Evolutionary conservation across 1,284 basidiomycete species (phyloP).

Genomic region (Apiotrichum sp.): DNA sequence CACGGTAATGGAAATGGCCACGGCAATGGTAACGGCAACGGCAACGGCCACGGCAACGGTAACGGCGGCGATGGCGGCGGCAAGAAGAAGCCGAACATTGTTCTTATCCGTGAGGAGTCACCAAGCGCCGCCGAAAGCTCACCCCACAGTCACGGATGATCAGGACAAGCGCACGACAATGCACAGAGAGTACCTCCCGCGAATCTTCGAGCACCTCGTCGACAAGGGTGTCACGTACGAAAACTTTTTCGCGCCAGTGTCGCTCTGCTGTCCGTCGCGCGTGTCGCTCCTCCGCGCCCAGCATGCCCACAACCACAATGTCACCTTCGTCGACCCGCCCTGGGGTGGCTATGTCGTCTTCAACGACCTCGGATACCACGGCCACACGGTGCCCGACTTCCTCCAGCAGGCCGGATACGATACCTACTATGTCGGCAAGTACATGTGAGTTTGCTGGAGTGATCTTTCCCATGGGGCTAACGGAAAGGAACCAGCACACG

Average conservation of each 20-base stretch:
- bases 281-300: conserved; percentile 28
- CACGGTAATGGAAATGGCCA: no score
- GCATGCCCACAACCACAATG: conserved; percentile 35
- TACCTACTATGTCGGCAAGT: conserved; percentile 24
- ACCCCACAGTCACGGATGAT: conserved; percentile 23
- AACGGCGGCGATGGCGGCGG: no score
- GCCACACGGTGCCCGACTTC: conserved; percentile 29
- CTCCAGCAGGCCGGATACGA: conserved; percentile 30
- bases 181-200: conserved; percentile 15
- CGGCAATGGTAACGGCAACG: no score
- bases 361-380: conserved; percentile 29
- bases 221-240: conserved; percentile 22
- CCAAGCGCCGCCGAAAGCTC: no score
- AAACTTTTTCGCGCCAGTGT: conserved; percentile 30
- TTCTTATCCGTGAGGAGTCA: conserved; percentile 22
- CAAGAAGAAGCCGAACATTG: conserved; percentile 21
- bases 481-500: conserved; percentile 31
- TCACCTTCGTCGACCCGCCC: conserved; percentile 28
- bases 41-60: no score
- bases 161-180: conserved; percentile 22
- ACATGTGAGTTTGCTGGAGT: no score
- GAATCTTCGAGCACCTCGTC: conserved; percentile 18
- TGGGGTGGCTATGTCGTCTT: conserved; percentile 33
- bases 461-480: no score
- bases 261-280: conserved; percentile 33